A percentile compares a stretch with the other conserved stretches of the same genome.
Evolutionary conservation across 495 filamentous ascomycete genomes (phyloP).

Genomic region (Bathelium albidoporum): DNA sequence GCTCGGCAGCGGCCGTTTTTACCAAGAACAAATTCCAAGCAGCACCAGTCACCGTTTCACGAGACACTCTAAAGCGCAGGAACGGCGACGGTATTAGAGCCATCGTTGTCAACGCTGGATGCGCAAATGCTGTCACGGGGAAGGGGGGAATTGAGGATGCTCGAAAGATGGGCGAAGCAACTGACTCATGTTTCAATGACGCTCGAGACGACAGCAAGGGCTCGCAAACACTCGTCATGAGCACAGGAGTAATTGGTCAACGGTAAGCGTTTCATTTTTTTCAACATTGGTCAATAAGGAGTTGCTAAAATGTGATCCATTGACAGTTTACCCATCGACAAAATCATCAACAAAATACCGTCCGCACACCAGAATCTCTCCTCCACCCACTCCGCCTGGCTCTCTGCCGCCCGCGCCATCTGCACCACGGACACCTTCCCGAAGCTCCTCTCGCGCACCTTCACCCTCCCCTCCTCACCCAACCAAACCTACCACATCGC

Average conservation of each 20-base stretch:
- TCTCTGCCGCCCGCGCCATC: slow-evolving; percentile 79
- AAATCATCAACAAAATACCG: slow-evolving; percentile 76
- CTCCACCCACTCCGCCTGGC: slow-evolving; percentile 72
- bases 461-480: slow-evolving; percentile 74
- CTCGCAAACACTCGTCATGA: slow-evolving; percentile 81
- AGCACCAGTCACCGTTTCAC: slow-evolving; percentile 79
- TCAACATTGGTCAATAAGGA: too few relatives aligned
- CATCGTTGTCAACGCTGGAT: slow-evolving; percentile 89
- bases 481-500: slow-evolving; percentile 68
- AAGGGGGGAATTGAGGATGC: slow-evolving; percentile 88
- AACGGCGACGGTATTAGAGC: slow-evolving; percentile 62
- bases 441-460: slow-evolving; percentile 79
- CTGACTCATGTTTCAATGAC: slow-evolving; percentile 52
- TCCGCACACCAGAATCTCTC: slow-evolving; percentile 58
- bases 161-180: slow-evolving; percentile 62
- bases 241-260: slow-evolving; percentile 96
- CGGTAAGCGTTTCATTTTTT: slow-evolving; percentile 38
- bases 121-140: slow-evolving; percentile 95
- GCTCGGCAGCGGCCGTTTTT: slow-evolving; percentile 88
- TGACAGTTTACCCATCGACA: slow-evolving; percentile 73
- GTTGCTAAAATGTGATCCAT: too few relatives aligned
- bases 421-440: slow-evolving; percentile 99
- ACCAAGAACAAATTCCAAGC: slow-evolving; percentile 98
- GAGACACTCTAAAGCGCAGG: slow-evolving; percentile 53
- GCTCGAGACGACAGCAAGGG: slow-evolving; percentile 43